Percentiles rank a stretch among this genome's conserved stretches.
Evolutionary conservation across 2,329 filamentous ascomycete genomes (phyloP).

Genomic region (Dothiorella sarmentorum): DNA sequence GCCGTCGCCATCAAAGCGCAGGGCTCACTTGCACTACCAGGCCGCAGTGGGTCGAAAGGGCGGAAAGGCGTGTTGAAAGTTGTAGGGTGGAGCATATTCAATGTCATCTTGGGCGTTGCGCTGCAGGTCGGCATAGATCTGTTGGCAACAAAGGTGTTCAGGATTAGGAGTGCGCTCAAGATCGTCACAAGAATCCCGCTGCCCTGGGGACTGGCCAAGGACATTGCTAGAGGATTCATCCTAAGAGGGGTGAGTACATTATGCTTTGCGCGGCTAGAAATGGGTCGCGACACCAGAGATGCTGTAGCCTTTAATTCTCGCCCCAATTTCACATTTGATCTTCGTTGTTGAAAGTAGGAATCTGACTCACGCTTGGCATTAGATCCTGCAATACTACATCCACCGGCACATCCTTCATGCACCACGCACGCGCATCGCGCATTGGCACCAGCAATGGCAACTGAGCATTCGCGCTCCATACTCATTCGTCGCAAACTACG

Average conservation of each 20-base stretch:
- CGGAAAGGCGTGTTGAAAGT: slow-evolving; percentile 30
- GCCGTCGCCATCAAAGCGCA: slow-evolving; percentile 67
- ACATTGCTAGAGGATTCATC: slow-evolving; percentile 52
- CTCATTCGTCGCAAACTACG: slow-evolving; percentile 61
- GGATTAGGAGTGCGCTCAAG: slow-evolving; percentile 54
- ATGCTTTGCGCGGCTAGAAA: background rate
- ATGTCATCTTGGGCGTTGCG: slow-evolving; percentile 52
- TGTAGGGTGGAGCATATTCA: slow-evolving; percentile 52
- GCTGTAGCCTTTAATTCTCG: background rate
- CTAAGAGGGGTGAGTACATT: slow-evolving; percentile 53
- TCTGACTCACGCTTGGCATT: background rate
- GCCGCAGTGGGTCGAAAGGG: slow-evolving; percentile 37
- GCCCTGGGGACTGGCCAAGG: slow-evolving; percentile 58
- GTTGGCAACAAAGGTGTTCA: slow-evolving; percentile 51
- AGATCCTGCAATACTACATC: slow-evolving; percentile 67
- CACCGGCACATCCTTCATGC: slow-evolving; percentile 69
- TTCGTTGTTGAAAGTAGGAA: background rate
- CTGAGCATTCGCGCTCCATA: slow-evolving; percentile 40
- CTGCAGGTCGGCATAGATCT: slow-evolving; percentile 57
- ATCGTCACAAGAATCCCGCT: slow-evolving; percentile 61
- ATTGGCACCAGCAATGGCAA: slow-evolving; percentile 51
- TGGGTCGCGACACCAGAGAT: too few species aligned
- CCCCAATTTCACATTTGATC: background rate
- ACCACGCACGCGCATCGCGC: slow-evolving; percentile 27
- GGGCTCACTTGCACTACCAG: slow-evolving; percentile 51